Conservation (phyloP, 257 asterid genomes). For the Primulina huaijiensis region DNA sequence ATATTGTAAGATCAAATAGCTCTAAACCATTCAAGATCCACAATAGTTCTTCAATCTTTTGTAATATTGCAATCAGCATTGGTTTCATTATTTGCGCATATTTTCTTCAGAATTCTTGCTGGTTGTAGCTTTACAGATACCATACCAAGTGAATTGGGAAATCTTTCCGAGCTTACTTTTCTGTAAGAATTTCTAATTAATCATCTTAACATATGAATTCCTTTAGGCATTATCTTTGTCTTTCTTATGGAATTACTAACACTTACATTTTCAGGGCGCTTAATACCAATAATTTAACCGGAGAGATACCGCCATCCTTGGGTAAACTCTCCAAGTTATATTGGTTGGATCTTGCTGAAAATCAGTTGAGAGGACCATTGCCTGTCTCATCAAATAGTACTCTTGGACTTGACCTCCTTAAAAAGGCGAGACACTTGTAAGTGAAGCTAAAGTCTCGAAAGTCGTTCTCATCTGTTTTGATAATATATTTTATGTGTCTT, state of each 20-base stretch:
- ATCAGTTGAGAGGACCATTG: slow-evolving; percentile 69
- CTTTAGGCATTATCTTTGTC: background rate
- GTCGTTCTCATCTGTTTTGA: background rate
- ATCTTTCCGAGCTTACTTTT: slow-evolving; percentile 73
- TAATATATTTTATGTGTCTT: background rate
- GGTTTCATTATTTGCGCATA: slow-evolving; percentile 4
- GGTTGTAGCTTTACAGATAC: slow-evolving; percentile 82
- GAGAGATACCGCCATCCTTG: slow-evolving; percentile 77
- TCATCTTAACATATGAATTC: background rate
- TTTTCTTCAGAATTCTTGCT: slow-evolving; percentile 71
- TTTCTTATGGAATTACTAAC: background rate
- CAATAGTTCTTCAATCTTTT: background rate
- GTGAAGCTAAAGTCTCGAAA: slow-evolving; percentile 18
- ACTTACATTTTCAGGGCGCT: slow-evolving; percentile 60
- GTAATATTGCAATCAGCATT: background rate
- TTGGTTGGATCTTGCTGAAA: slow-evolving; percentile 92
- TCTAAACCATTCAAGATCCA: background rate
- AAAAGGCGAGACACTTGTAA: slow-evolving; percentile 93
- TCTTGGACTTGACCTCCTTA: slow-evolving; percentile 83
- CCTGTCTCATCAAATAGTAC: slow-evolving; percentile 64
- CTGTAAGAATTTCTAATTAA: slow-evolving; percentile 47
- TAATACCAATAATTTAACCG: slow-evolving; percentile 84
- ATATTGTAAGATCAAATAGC: slow-evolving; percentile 51
- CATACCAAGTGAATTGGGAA: slow-evolving; percentile 81
- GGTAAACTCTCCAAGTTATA: slow-evolving; percentile 81